Evolutionary conservation across 2,329 filamentous ascomycete species (phyloP), one percentile per base, ranked within the genome.

Genomic region (Pseudopithomyces maydicus): DNA sequence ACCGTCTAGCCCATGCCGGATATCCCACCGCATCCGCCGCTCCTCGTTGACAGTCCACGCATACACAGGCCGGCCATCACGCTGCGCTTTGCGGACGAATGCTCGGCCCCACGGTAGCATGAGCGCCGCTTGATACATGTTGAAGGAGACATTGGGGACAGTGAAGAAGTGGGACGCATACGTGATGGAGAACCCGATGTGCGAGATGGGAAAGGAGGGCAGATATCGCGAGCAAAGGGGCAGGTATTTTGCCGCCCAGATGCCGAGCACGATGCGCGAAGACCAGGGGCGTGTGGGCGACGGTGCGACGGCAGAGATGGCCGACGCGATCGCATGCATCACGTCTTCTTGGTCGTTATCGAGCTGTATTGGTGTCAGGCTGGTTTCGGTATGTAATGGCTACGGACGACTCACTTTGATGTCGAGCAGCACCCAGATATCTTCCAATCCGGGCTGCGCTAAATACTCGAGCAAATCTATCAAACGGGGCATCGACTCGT

Each of bases 11-110:
- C 75, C 73, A 41, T 84, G 78, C 26, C 81, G 76, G 33, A 96
- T 85, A 61, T 86, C 84, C 91, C 92, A 97, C 66, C 87, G 84
- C 93, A 98, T 97, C 76, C 87, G 85, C 48, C 82, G 80, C 60
- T 85, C 84, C 14, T 89, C 84, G 72, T 98, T 97, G 49, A 97
- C 90, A 0, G 93, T 97, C 94, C 94, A 98, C 0, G 87, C 84
- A 66, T 89, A 88, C 4, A 97, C 79, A 3, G 84, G 82, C 20
- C 89, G 83, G 15, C 81, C 78, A 1, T 80, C 78, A 46, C 78
- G 72, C 58, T 82, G 82, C 23, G 86, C 84, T 53, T 88, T 83
- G 12, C 80, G 79, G 15, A 92, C 76, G 77, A 97, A 95, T 11
- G 79, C 77, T 10, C 74, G 71, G 7, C 92, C 92, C 35, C 85